Conservation (phyloP, 129 eudicot species). For the Solidago caesia region DNA sequence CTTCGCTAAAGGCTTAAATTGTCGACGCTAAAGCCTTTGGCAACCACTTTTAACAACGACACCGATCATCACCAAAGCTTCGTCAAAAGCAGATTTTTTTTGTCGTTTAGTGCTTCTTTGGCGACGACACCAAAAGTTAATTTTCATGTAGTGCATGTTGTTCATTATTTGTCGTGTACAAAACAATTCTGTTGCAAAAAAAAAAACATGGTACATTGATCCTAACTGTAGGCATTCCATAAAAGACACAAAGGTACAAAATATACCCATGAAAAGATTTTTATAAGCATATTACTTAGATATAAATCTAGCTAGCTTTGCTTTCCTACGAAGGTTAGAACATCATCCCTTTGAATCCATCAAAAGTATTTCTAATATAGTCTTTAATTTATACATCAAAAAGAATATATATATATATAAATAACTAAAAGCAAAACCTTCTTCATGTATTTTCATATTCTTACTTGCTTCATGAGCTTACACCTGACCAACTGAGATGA, state of each 20-base stretch:
- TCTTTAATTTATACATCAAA: background rate
- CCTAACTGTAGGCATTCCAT: background rate
- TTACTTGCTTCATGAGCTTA: constrained; percentile 30
- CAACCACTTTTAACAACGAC: too few relatives aligned
- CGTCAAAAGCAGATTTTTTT: too few relatives aligned
- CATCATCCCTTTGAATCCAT: constrained; percentile 27
- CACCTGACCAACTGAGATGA: constrained; percentile 16
- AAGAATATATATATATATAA: background rate
- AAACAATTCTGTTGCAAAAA: background rate
- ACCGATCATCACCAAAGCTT: too few relatives aligned
- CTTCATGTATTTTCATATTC: constrained; percentile 31
- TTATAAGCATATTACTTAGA: background rate
- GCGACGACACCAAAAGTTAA: too few relatives aligned
- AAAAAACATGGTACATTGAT: background rate
- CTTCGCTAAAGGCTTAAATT: too few relatives aligned
- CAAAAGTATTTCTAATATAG: background rate
- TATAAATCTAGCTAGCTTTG: constrained; percentile 7
- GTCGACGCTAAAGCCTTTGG: too few relatives aligned
- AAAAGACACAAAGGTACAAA: background rate
- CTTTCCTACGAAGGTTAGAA: constrained; percentile 32
- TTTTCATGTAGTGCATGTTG: too few relatives aligned
- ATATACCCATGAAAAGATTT: background rate
- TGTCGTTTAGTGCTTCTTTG: too few relatives aligned
- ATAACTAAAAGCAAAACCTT: background rate
- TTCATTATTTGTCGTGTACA: too few relatives aligned